phyloP scores from a whole-genome alignment of 306 rosid genomes.

The Casuarina glauca region DNA sequence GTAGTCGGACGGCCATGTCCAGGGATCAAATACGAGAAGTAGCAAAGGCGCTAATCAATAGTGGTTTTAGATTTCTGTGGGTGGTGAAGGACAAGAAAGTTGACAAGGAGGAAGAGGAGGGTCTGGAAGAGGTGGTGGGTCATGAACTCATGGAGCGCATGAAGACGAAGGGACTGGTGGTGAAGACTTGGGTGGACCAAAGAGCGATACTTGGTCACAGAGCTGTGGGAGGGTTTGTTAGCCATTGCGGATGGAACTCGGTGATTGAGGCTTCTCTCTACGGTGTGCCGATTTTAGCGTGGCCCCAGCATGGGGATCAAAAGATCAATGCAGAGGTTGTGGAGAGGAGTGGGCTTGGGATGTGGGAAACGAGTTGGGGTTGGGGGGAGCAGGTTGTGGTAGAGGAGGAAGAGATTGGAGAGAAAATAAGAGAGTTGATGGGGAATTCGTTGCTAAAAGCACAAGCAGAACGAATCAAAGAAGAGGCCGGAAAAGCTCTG shows the following conservation, averaged over 20 bases:
- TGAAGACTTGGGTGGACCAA: slow-evolving; percentile 55
- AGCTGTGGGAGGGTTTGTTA: slow-evolving; percentile 53
- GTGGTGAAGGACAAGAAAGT: slow-evolving; percentile 50
- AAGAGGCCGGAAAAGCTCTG: slow-evolving; percentile 33
- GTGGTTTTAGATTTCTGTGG: slow-evolving; percentile 59
- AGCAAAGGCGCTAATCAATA: slow-evolving; percentile 41
- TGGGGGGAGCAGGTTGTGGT: slow-evolving; percentile 44
- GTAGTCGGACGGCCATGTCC: slow-evolving; percentile 43
- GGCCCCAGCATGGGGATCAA: slow-evolving; percentile 65
- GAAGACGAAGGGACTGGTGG: slow-evolving; percentile 42
- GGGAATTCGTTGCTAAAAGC: slow-evolving; percentile 24
- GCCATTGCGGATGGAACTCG: slow-evolving; percentile 67
- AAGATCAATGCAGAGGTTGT: slow-evolving; percentile 53
- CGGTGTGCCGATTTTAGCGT: slow-evolving; percentile 53
- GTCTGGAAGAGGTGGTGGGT: slow-evolving; percentile 33
- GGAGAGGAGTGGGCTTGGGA: slow-evolving; percentile 46
- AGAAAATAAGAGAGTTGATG: slow-evolving; percentile 53
- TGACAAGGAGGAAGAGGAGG: slow-evolving; percentile 49
- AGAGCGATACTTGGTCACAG: slow-evolving; percentile 37
- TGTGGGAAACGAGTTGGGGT: slow-evolving; percentile 55
- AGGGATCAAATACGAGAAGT: slow-evolving; percentile 53
- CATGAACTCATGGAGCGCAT: slow-evolving; percentile 34
- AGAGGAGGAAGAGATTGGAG: slow-evolving; percentile 53
- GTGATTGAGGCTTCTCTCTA: slow-evolving; percentile 43
- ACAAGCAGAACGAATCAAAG: slow-evolving; percentile 29